Conservation (phyloP, 2,329 filamentous ascomycete species). For the Exserohilum rostratum region DNA sequence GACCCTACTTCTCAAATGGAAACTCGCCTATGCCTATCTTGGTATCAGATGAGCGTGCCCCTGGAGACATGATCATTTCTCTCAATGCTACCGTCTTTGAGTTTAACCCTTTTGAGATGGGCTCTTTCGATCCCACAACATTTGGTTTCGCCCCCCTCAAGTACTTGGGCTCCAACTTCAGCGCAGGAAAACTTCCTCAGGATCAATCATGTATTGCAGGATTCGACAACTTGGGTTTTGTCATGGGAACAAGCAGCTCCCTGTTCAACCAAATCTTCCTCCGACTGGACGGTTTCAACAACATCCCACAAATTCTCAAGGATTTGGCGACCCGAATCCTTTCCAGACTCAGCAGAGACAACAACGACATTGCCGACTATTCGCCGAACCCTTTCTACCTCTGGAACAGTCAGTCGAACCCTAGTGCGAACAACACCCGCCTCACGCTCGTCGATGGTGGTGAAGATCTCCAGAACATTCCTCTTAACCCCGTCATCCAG, state of each 20-base stretch:
- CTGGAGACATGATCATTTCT: conserved; percentile 65
- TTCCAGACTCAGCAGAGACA: conserved; percentile 58
- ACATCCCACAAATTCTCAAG: conserved; percentile 59
- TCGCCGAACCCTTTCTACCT: conserved; percentile 76
- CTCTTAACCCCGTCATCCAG: conserved; percentile 77
- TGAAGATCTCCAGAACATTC: conserved; percentile 78
- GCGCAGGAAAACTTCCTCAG: conserved; percentile 62
- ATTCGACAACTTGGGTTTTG: conserved; percentile 80
- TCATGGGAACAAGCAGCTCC: conserved; percentile 85
- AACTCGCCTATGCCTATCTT: conserved; percentile 75
- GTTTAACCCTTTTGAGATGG: conserved; percentile 81
- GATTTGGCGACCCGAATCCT: conserved; percentile 61
- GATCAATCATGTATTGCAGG: conserved; percentile 72
- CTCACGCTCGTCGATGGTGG: conserved; percentile 81
- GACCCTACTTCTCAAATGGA: conserved; percentile 66
- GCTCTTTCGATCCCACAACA: conserved; percentile 74
- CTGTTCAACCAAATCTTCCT: conserved; percentile 83
- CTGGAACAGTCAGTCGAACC: conserved; percentile 66
- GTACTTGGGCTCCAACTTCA: conserved; percentile 77
- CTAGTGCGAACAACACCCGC: conserved; percentile 58
- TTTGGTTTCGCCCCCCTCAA: conserved; percentile 73
- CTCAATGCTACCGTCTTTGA: conserved; percentile 78
- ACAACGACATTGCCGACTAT: conserved; percentile 77
- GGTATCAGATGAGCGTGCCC: conserved; percentile 70
- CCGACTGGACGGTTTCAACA: conserved; percentile 61